These are phyloP conservation scores for Penicillium sp. DNA, from an alignment of 2,329 filamentous ascomycete species.

Conservation along the genomic window DNA sequence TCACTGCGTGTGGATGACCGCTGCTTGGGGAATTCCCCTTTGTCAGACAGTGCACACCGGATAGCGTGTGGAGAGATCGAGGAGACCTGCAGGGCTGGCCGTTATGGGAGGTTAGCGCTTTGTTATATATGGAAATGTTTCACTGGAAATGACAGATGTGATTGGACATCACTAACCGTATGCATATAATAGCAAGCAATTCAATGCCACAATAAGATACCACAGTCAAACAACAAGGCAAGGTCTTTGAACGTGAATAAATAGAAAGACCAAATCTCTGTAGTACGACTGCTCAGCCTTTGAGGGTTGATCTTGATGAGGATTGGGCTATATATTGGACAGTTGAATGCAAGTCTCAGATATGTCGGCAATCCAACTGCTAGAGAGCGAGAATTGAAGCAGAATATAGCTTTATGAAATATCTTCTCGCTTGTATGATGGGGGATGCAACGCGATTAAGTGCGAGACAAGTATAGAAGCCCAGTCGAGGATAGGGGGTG, in stretches of 20 bases:
- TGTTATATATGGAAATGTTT: conserved; percentile 26
- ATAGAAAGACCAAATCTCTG: not conserved
- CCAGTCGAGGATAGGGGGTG: not conserved
- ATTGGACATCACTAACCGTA: conserved; percentile 12
- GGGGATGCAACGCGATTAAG: conserved; percentile 1
- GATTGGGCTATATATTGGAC: conserved; percentile 9
- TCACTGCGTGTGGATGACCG: conserved; percentile 26
- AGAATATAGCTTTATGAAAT: not conserved
- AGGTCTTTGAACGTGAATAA: too few species aligned
- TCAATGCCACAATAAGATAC: not conserved
- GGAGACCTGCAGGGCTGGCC: conserved; percentile 30
- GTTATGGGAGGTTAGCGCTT: conserved; percentile 19
- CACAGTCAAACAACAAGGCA: not conserved
- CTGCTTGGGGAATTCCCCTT: conserved; percentile 11
- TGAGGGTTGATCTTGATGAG: not conserved
- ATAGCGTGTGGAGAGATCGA: conserved; percentile 18
- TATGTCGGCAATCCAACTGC: not conserved
- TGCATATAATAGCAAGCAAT: not conserved
- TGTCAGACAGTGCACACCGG: conserved; percentile 16
- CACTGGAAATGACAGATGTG: conserved; percentile 11
- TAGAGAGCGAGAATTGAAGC: not conserved
- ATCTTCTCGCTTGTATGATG: not conserved
- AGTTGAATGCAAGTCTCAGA: conserved; percentile 26
- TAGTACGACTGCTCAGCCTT: too few species aligned
- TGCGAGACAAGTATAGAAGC: conserved; percentile 3